phyloP scores from a whole-genome alignment of 2,329 filamentous ascomycete genomes.

The Aspergillus sp. region DNA sequence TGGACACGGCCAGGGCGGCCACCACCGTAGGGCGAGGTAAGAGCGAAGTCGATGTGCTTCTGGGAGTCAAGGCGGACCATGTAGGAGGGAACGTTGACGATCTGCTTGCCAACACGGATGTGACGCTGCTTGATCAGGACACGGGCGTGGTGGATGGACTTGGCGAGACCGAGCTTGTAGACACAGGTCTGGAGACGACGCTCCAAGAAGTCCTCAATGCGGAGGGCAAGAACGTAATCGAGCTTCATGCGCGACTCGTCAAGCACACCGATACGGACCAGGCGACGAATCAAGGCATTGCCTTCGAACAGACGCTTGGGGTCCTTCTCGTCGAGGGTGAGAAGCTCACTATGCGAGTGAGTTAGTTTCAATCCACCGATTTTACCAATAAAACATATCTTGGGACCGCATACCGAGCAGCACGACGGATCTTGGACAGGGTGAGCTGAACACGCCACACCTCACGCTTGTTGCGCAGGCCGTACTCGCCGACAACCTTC shows the following conservation, averaged over 20 bases:
- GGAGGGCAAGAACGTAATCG: slow-evolving; percentile 99
- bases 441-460: slow-evolving; percentile 99
- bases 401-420: slow-evolving; percentile 72
- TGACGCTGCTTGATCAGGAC: slow-evolving; percentile 99
- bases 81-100: slow-evolving; percentile 99
- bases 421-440: slow-evolving; percentile 99
- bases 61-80: slow-evolving; percentile 99
- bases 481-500: slow-evolving; percentile 99
- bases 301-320: slow-evolving; percentile 99
- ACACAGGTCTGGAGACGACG: slow-evolving; percentile 99
- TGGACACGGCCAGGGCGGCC: slow-evolving; percentile 94
- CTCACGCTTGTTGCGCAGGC: slow-evolving; percentile 99
- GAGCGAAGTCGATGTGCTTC: slow-evolving; percentile 99
- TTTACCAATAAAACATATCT: neutral
- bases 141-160: slow-evolving; percentile 99
- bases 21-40: slow-evolving; percentile 95
- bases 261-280: slow-evolving; percentile 98
- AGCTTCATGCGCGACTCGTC: slow-evolving; percentile 99
- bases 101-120: slow-evolving; percentile 99
- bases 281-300: slow-evolving; percentile 99
- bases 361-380: neutral
- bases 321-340: slow-evolving; percentile 99
- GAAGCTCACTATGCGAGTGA: slow-evolving; percentile 76
- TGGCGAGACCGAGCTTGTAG: slow-evolving; percentile 99
- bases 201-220: slow-evolving; percentile 99